Base-by-base conservation (phyloP, 2,329 filamentous ascomycete genomes). In the Neonectria ditissima region DNA sequence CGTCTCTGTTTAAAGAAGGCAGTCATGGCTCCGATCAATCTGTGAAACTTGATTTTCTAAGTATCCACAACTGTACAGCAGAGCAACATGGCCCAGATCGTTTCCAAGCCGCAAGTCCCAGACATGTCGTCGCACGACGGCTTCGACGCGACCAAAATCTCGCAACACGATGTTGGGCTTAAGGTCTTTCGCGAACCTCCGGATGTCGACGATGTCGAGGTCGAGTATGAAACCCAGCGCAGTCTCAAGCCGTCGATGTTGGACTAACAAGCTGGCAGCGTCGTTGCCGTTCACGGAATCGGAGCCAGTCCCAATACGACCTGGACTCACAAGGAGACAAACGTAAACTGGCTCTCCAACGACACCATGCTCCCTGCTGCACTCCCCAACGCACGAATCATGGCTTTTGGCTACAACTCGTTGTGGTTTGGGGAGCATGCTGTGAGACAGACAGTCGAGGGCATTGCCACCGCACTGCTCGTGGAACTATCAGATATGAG, bases 211-310 rank as follows among this genome's bases (percentile, higher is more conserved):
- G 63, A 65, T 11, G 48, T 50, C 11, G 41, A 58, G 4, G 37
- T 62, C 11, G 63, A 58, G 57, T 63, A 43, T 47, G 37, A n/a
- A n/a, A n/a, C 16, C 14, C n/a, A n/a, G 7, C 28, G 14, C 13
- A 9, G 7, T 18, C 39, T 37, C 11, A 4, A 3, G 5, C 14
- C 16, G 3, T 18, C 4, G 34, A 30, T 26, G 24, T 5, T n/a
- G 13, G 5, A 14, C 14, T 8, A 9, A n/a, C n/a, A 3, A 10
- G 3, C 2, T 22, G 4, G 8, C 13, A 65, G 62, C 20, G 28
- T 65, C 14, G 44, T 61, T 45, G 58, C 45, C 13, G 62, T 67
- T 32, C 65, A 67, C 22, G 65, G 65, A 5, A 61, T 67, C 16
- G 65, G 62, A 5, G 58, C 32, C 5, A 18, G 44, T 41, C 65